Base-by-base conservation (phyloP, 371 early-diverging fungal species). In the Dichotomocladium elegans region DNA sequence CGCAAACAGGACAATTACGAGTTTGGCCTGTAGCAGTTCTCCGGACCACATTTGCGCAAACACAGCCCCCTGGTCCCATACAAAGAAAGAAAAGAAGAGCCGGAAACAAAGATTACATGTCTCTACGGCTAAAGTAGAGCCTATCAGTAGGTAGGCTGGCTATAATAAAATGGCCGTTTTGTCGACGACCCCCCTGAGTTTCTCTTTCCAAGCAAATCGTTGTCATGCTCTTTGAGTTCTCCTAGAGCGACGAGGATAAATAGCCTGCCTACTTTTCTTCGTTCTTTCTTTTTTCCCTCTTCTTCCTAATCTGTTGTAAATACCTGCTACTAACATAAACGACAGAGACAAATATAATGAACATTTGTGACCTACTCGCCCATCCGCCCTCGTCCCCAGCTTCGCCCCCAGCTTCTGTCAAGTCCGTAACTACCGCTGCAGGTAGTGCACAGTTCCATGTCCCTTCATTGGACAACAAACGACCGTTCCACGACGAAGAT, bases 401-500 rank as follows among this genome's bases (percentile, higher is more conserved):
- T 17, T 14, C 11, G n/a, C 14, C 44, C 14, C 11, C 44, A 24
- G 25, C 25, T 17, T 43, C 28, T 9, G 19, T 3, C 30, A 47
- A 22, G 17, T 33, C 1, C 48, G 25, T 19, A 15, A 30, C 37
- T 2, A 37, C 37, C n/a, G 8, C n/a, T 17, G 37, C 15, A 17
- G 37, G 8, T 37, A 37, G 37, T 9, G 7, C 21, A n/a, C n/a
- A n/a, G n/a, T n/a, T n/a, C n/a, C n/a, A n/a, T n/a, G n/a, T n/a
- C n/a, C n/a, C n/a, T n/a, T n/a, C 21, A 44, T 25, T 47, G 7
- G 19, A 25, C 33, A 35, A 44, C 19, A 53, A 29, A 26, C 26
- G 15, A 2, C 44, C 45, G 9, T 27, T 63, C 19, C 48, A 50
- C 19, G 57, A 63, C 11, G 57, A 60, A 41, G 47, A 63, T n/a